Evolutionary conservation across 2,329 filamentous ascomycete species (phyloP), one percentile per base, ranked within the genome.

Genomic region (Beauveria bassiana): DNA sequence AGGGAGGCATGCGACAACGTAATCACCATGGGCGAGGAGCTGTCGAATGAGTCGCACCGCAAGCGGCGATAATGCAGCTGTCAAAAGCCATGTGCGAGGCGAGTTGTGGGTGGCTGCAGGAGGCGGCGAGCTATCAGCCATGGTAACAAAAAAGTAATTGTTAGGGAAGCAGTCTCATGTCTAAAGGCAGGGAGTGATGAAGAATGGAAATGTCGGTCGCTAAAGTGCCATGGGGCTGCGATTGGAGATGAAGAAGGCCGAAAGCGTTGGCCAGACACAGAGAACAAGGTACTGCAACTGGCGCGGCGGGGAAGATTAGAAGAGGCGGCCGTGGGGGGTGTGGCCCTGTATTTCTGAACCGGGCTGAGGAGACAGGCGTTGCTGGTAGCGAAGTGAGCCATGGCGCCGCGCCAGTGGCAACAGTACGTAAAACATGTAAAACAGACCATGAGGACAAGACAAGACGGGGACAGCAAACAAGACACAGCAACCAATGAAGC

Each of bases 71-170:
- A 93, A 84, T 40, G 91, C 90, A 63, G 90, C 88, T 12, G 93
- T 96, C 66, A 99, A 79, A 71, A 99, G 87, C 95, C 95, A 98
- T 69, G 93, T 91, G 70, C 93, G 88, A 56, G 93, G 92, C 38
- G 84, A 87, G 70, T 87, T 87, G 73, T 87, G 84, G 24, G 84
- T 86, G 64, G 85, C 83, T 85, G 75, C 68, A 62, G 70, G 66
- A 63, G 63, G 70, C 54, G 68, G 65, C 61, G 65, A 64, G 62
- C 62, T 68, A 67, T 72, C 70, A 71, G 69, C 70, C 73, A 70
- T 70, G 65, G 63, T 66, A 31, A 26, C 61, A 40, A 38, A 49
- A 55, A 24, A 51, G 18, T 20, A 38, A 40, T 57, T 34, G 34
- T 38, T 40, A 52, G 31, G 43, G 34, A 54, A 40, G 42, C 12